phyloP scores from a whole-genome alignment of 2,329 filamentous ascomycete species.

The Fusarium sp. region DNA sequence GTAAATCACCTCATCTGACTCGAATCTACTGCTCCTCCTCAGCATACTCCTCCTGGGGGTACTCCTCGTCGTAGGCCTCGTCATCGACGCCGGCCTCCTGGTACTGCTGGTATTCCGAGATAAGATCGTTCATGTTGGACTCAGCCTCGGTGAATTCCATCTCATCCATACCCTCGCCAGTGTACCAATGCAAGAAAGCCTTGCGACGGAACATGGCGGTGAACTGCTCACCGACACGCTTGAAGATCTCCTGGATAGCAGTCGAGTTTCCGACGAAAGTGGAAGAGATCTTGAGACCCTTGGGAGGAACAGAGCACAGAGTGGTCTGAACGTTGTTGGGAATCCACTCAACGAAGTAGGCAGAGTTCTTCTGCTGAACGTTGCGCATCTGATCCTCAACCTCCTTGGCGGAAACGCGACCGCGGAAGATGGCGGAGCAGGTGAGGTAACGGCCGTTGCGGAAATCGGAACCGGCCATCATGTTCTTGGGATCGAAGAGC shows the following conservation, averaged over 20 bases:
- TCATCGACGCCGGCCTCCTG: conserved; percentile 1
- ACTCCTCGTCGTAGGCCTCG: conserved; percentile 1
- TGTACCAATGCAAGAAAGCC: conserved; percentile 1
- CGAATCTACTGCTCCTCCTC: background rate
- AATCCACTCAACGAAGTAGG: background rate
- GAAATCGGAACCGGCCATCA: conserved; percentile 1
- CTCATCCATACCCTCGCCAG: conserved; percentile 1
- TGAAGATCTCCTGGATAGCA: background rate
- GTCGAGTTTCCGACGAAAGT: background rate
- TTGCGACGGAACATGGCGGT: conserved; percentile 1
- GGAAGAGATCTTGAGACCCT: background rate
- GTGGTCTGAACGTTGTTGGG: conserved; percentile 2
- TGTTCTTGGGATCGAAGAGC: conserved; percentile 2
- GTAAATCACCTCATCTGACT: background rate
- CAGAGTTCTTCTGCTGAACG: conserved; percentile 3
- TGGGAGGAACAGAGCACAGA: background rate
- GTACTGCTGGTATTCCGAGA: conserved; percentile 1
- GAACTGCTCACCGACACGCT: background rate
- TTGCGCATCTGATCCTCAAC: background rate
- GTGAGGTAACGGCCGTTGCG: background rate
- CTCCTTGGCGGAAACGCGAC: background rate
- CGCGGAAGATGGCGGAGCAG: background rate
- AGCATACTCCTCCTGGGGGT: background rate
- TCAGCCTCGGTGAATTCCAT: background rate
- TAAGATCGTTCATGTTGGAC: conserved; percentile 1